phyloP scores from a whole-genome alignment of 2,329 filamentous ascomycete species.

The Coniella vitis region DNA sequence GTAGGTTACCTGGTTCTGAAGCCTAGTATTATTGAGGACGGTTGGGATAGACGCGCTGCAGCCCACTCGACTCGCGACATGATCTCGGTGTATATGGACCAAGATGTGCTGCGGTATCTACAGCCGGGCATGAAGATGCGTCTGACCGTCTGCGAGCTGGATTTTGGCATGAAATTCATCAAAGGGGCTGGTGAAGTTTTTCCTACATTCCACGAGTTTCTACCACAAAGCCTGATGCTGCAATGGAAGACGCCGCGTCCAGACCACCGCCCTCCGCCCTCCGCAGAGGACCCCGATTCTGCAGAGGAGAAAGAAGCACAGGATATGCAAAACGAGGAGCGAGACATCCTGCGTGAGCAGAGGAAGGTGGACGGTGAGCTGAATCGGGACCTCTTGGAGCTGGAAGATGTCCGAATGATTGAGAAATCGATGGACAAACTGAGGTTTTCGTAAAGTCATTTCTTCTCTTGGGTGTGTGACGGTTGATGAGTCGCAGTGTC shows the following conservation, averaged over 20 bases:
- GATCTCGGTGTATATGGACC: slow-evolving; percentile 61
- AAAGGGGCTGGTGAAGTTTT: slow-evolving; percentile 48
- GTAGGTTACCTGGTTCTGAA: slow-evolving; percentile 40
- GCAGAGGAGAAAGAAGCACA: slow-evolving; percentile 21
- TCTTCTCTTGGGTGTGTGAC: not conserved
- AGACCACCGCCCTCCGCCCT: slow-evolving; percentile 39
- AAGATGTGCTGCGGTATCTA: slow-evolving; percentile 36
- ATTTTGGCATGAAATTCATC: slow-evolving; percentile 50
- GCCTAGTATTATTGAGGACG: slow-evolving; percentile 40
- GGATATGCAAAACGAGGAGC: slow-evolving; percentile 9
- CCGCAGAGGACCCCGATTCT: slow-evolving; percentile 30
- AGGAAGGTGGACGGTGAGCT: slow-evolving; percentile 13
- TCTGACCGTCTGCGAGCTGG: slow-evolving; percentile 44
- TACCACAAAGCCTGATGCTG: slow-evolving; percentile 64
- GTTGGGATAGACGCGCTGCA: slow-evolving; percentile 36
- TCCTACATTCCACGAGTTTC: slow-evolving; percentile 56
- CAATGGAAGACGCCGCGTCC: slow-evolving; percentile 52
- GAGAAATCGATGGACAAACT: slow-evolving; percentile 10
- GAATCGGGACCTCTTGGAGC: slow-evolving; percentile 4
- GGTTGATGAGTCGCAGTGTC: too few species aligned
- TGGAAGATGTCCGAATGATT: slow-evolving; percentile 2
- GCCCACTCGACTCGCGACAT: slow-evolving; percentile 10
- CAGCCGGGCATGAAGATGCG: slow-evolving; percentile 57
- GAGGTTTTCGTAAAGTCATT: not conserved
- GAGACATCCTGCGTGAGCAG: slow-evolving; percentile 16